These are phyloP conservation scores for Trichophyton simii DNA, from an alignment of 2,329 filamentous ascomycete genomes.

Conservation along the genomic window DNA sequence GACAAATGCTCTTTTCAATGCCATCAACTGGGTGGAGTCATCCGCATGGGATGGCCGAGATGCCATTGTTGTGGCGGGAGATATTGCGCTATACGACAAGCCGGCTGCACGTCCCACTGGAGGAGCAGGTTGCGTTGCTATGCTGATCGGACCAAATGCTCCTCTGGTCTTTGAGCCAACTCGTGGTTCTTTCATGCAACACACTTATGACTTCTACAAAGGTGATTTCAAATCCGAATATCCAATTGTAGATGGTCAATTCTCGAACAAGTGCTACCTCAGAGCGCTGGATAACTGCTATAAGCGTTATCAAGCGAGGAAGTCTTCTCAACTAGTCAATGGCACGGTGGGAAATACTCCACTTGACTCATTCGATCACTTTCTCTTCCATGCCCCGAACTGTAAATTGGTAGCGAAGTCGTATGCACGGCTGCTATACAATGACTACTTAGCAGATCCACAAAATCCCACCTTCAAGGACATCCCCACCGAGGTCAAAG, in stretches of 20 bases:
- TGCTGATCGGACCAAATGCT: constrained; percentile 62
- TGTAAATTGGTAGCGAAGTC: constrained; percentile 83
- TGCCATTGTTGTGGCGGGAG: constrained; percentile 61
- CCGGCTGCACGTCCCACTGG: constrained; percentile 64
- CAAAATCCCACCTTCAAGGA: constrained; percentile 56
- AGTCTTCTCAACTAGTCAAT: constrained; percentile 37
- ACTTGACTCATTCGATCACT: constrained; percentile 71
- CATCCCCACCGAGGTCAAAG: constrained; percentile 46
- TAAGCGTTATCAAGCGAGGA: constrained; percentile 64
- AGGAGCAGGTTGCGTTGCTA: constrained; percentile 60
- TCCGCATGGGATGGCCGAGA: constrained; percentile 74
- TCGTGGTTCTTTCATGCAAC: constrained; percentile 64
- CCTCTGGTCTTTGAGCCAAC: constrained; percentile 61
- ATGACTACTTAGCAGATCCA: constrained; percentile 65
- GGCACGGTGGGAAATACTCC: constrained; percentile 43
- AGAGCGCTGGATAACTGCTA: constrained; percentile 65
- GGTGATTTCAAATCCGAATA: constrained; percentile 71
- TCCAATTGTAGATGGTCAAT: constrained; percentile 67
- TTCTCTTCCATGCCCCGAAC: constrained; percentile 71
- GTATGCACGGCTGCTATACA: constrained; percentile 71
- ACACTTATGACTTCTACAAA: constrained; percentile 79
- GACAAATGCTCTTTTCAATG: constrained; percentile 67
- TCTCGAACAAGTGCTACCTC: constrained; percentile 63
- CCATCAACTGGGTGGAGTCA: constrained; percentile 69
- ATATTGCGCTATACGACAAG: constrained; percentile 71